Conservation (phyloP, 1,284 basidiomycete genomes). For the Testicularia cyperi region DNA sequence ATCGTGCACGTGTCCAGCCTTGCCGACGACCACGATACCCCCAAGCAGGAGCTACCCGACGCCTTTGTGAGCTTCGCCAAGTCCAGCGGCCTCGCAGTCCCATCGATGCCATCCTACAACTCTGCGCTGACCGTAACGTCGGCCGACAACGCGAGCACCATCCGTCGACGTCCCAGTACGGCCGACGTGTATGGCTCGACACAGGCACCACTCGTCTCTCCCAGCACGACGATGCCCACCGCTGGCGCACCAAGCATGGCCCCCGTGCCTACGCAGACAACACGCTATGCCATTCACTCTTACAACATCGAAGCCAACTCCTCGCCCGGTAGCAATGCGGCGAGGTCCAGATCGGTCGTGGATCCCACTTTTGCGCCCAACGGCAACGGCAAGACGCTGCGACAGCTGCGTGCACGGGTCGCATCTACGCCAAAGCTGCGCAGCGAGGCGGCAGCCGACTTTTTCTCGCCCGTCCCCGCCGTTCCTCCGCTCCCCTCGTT, state of each 20-base stretch:
- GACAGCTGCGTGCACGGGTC: slow-evolving; percentile 20
- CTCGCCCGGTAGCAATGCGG: too few relatives aligned
- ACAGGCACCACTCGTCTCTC: slow-evolving; percentile 5
- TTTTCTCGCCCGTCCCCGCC: slow-evolving; percentile 2
- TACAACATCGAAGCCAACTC: too few relatives aligned
- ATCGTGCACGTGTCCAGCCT: background rate
- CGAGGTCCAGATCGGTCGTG: too few relatives aligned
- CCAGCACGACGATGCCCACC: too few relatives aligned
- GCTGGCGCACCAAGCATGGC: too few relatives aligned
- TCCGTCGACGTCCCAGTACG: slow-evolving; percentile 26
- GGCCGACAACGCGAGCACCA: background rate
- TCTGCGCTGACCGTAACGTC: slow-evolving; percentile 15
- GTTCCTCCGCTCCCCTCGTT: slow-evolving; percentile 16
- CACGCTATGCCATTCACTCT: too few relatives aligned
- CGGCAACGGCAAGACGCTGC: background rate
- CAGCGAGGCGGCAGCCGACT: slow-evolving; percentile 1
- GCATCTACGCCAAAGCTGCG: slow-evolving; percentile 39
- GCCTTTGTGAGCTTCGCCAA: background rate
- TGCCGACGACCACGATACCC: background rate
- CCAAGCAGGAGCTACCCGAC: background rate
- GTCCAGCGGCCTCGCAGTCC: slow-evolving; percentile 12
- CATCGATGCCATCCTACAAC: slow-evolving; percentile 22
- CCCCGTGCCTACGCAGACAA: too few relatives aligned
- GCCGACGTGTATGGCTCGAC: slow-evolving; percentile 23
- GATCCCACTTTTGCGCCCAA: too few relatives aligned